Base-by-base conservation (phyloP, 148 eudicot genomes). In the Cornus suecica region DNA sequence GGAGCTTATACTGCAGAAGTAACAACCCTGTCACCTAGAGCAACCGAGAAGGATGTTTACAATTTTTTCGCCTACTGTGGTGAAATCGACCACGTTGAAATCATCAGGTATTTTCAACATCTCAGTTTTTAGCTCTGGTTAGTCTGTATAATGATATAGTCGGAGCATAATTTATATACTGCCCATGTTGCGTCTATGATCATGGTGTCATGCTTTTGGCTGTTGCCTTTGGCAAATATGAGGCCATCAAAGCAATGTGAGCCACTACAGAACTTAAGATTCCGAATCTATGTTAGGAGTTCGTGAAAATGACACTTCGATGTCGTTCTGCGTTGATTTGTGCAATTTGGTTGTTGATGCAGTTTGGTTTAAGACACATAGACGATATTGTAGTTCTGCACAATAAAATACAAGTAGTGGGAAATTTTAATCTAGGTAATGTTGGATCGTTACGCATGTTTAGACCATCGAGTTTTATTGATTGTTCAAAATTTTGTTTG, bases 61-160 rank as follows among this genome's bases (percentile, higher is more conserved):
- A 90, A 89, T 28, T 91, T 91, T 80, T 91, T 91, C 78, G 52
- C 85, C 23, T 80, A 87, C 75, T 91, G 96, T 80, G 96, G 96
- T 80, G 76, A 69, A 65, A 83, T 91, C 58, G 88, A 83, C 64
- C 84, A 89, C 76, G 83, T 91, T 64, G 91, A 91, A 77, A 84
- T 91, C 62, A 75, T 87, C 82, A 91, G 92, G 96, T 91, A 80
- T 7, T 48, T 63, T 5, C n/a, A 45, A 16, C 29, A 27, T 70
- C 16, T 70, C 5, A 2, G 5, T 48, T 37, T 27, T 27, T 34
- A 61, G n/a, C 15, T 48, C 20, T 11, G 15, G 54, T 13, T 16
- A 16, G 15, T 48, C 20, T 48, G 18, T 1, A 48, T 48, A 48
- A 48, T 14, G 1, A 13, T 24, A 3, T 32, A 65, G 63, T 54